phyloP scores from a whole-genome alignment of 140 eudicot genomes.

The Ambrosia hybrid region DNA sequence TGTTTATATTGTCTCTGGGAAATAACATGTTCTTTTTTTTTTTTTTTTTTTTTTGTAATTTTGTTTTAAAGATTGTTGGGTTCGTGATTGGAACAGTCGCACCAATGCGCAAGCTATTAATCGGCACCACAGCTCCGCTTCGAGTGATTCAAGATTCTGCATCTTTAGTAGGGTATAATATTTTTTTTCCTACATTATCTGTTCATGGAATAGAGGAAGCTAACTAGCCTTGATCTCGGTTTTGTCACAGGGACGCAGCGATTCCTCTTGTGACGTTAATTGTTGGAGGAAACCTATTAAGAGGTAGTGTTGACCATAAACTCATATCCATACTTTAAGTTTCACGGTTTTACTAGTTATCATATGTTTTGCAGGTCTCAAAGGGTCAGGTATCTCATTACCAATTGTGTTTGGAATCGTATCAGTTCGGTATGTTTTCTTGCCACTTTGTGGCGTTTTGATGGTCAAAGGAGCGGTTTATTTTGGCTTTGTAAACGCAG shows the following conservation, averaged over 20 bases:
- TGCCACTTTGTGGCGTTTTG: slow-evolving; percentile 60
- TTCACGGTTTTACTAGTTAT: slow-evolving; percentile 1
- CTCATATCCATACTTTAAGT: not conserved
- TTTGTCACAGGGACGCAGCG: slow-evolving; percentile 55
- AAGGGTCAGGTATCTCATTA: slow-evolving; percentile 49
- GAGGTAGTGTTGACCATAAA: slow-evolving; percentile 40
- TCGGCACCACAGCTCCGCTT: slow-evolving; percentile 78
- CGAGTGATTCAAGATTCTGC: slow-evolving; percentile 54
- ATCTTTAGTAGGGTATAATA: slow-evolving; percentile 57
- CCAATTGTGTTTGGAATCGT: slow-evolving; percentile 54
- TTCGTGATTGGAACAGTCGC: slow-evolving; percentile 23
- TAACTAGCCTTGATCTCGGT: not conserved
- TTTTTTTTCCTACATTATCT: not conserved
- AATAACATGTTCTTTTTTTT: not conserved
- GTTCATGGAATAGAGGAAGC: not conserved
- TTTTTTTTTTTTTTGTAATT: not conserved
- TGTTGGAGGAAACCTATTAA: slow-evolving; percentile 80
- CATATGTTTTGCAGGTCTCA: slow-evolving; percentile 46
- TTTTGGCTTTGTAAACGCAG: slow-evolving; percentile 49
- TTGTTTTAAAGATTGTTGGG: slow-evolving; percentile 30
- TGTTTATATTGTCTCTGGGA: not conserved
- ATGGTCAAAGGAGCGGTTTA: slow-evolving; percentile 53
- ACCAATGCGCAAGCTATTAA: slow-evolving; percentile 41
- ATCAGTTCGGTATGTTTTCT: slow-evolving; percentile 51
- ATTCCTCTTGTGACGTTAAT: slow-evolving; percentile 70